phyloP scores from a whole-genome alignment of 495 filamentous ascomycete genomes.

The Penicillium salamii region DNA sequence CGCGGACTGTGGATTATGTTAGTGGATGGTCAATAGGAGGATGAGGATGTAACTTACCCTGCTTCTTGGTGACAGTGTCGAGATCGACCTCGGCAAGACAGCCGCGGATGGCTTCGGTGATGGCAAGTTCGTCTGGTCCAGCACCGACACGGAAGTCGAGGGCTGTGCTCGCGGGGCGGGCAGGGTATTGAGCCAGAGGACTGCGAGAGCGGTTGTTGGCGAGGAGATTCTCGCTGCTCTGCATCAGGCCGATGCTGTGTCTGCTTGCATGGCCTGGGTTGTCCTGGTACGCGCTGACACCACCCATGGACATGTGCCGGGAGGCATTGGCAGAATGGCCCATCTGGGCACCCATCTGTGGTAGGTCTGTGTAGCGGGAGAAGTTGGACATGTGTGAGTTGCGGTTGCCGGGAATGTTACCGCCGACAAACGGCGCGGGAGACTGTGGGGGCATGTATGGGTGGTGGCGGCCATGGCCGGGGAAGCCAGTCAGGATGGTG shows the following conservation, averaged over 20 bases:
- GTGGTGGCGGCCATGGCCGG: slow-evolving; percentile 52
- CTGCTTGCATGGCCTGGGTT: slow-evolving; percentile 44
- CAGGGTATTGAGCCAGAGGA: slow-evolving; percentile 44
- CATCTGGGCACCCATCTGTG: slow-evolving; percentile 28
- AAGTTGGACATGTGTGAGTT: slow-evolving; percentile 58
- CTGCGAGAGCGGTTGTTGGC: slow-evolving; percentile 51
- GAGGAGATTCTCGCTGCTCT: slow-evolving; percentile 62
- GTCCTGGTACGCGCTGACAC: slow-evolving; percentile 56
- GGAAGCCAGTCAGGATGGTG: slow-evolving; percentile 85
- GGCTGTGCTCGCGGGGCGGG: slow-evolving; percentile 61
- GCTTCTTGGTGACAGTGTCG: slow-evolving; percentile 97
- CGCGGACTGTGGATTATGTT: slow-evolving; percentile 55
- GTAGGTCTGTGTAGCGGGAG: slow-evolving; percentile 51
- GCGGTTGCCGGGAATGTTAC: slow-evolving; percentile 48
- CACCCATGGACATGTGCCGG: slow-evolving; percentile 61
- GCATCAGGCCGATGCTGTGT: slow-evolving; percentile 47
- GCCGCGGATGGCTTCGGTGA: slow-evolving; percentile 76
- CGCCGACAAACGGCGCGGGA: slow-evolving; percentile 60
- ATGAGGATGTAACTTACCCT: slow-evolving; percentile 49
- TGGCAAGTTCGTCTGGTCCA: slow-evolving; percentile 69
- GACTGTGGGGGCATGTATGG: slow-evolving; percentile 80
- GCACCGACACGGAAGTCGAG: slow-evolving; percentile 66
- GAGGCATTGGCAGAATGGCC: slow-evolving; percentile 36
- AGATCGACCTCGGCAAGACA: slow-evolving; percentile 89
- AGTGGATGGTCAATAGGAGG: slow-evolving; percentile 2